Evolutionary conservation across 352 stramenopile species (phyloP).

Genomic region (Phytophthora meadii): DNA sequence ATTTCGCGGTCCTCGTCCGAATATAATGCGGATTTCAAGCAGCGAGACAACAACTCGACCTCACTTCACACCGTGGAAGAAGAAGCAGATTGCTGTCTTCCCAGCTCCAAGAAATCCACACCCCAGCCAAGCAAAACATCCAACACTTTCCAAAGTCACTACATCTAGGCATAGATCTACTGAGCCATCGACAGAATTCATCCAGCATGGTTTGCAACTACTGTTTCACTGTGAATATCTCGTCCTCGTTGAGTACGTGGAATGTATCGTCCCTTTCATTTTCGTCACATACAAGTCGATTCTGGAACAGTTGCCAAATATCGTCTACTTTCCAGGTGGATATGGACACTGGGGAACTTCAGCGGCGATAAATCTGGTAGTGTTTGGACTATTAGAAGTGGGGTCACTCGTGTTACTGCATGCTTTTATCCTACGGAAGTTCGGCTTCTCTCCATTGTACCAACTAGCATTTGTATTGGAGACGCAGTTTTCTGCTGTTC

Average conservation of each 20-base stretch:
- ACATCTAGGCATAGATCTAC: too few species aligned
- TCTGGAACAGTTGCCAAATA: constrained; percentile 37
- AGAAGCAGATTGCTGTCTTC: background rate
- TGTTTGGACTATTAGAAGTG: constrained; percentile 30
- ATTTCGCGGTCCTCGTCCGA: background rate
- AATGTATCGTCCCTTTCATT: constrained; percentile 38
- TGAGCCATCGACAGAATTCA: too few species aligned
- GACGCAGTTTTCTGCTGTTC: background rate
- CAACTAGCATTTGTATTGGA: constrained; percentile 18
- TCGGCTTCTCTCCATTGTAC: constrained; percentile 3
- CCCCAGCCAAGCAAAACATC: background rate
- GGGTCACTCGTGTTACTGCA: constrained; percentile 2
- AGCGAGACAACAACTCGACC: background rate
- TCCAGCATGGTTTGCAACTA: constrained; percentile 10
- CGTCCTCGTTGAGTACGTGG: constrained; percentile 18
- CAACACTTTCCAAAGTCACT: background rate
- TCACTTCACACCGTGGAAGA: too few species aligned
- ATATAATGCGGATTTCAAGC: background rate
- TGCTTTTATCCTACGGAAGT: constrained; percentile 8
- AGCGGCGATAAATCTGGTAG: constrained; percentile 1
- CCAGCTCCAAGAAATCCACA: background rate
- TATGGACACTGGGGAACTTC: background rate
- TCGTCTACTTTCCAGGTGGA: constrained; percentile 30
- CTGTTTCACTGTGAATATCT: constrained; percentile 37
- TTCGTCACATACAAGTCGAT: constrained; percentile 35